phyloP scores from a whole-genome alignment of 495 filamentous ascomycete species.

The Hamigera avellanea region DNA sequence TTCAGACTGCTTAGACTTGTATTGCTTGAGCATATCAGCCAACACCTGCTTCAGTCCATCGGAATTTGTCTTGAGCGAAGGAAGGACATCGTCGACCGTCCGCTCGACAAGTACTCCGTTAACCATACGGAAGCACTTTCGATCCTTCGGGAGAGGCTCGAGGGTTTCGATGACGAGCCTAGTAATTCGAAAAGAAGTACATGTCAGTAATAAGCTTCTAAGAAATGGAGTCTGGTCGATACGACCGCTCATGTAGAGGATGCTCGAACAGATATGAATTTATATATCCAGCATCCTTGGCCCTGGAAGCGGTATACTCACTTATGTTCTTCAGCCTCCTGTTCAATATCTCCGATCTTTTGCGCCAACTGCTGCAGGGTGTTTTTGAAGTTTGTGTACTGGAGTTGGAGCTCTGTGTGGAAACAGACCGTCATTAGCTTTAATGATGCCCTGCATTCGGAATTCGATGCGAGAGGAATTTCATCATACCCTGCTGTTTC shows the following conservation, averaged over 20 bases:
- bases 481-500: conserved; percentile 70
- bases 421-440: conserved; percentile 3
- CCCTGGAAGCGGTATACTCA: conserved; percentile 36
- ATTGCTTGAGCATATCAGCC: conserved; percentile 91
- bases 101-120: conserved; percentile 93
- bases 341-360: conserved; percentile 95
- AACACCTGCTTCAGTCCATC: conserved; percentile 94
- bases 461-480: not conserved
- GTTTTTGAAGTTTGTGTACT: conserved; percentile 95
- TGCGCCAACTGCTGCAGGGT: conserved; percentile 83
- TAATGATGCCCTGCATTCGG: too few relatives aligned
- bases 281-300: too few relatives aligned
- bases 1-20: conserved; percentile 87
- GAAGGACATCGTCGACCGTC: conserved; percentile 84
- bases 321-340: conserved; percentile 97
- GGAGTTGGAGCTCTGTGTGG: conserved; percentile 73
- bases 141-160: conserved; percentile 66
- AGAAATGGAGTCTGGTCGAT: too few relatives aligned
- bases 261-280: not conserved
- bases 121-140: conserved; percentile 98
- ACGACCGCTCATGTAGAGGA: too few relatives aligned
- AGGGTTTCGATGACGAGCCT: conserved; percentile 96
- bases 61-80: conserved; percentile 84
- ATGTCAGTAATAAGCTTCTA: conserved; percentile 6
- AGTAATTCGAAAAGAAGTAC: not conserved